Percentiles rank a stretch among this genome's conserved stretches.
Evolutionary conservation across 345 rosid genomes (phyloP).

Genomic region (Sonneratia alba): DNA sequence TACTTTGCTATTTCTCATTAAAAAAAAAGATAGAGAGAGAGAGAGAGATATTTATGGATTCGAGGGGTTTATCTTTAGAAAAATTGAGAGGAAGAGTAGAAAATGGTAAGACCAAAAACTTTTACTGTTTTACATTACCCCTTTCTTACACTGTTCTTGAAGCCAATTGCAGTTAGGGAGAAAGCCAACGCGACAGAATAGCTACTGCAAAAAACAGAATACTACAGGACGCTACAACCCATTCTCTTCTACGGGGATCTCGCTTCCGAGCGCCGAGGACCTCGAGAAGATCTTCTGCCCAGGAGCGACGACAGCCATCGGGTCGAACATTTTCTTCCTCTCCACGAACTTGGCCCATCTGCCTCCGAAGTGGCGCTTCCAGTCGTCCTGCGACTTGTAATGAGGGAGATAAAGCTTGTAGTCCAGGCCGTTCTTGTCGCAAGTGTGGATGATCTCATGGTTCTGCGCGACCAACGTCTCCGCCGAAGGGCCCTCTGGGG

Average conservation of each 20-base stretch:
- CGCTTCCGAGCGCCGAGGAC: not conserved
- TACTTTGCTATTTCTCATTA: no score
- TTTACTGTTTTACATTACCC: not conserved
- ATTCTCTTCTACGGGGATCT: not conserved
- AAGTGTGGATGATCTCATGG: constrained; percentile 44
- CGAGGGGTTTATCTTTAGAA: no score
- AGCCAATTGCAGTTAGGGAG: not conserved
- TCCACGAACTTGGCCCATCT: constrained; percentile 61
- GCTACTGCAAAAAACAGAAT: not conserved
- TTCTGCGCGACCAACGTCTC: constrained; percentile 55
- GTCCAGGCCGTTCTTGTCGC: constrained; percentile 41
- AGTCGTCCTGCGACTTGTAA: constrained; percentile 59
- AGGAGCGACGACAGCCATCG: constrained; percentile 76
- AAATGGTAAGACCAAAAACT: not conserved
- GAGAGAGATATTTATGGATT: no score
- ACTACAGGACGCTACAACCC: constrained; percentile 1
- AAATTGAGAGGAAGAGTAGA: no score
- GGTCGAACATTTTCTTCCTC: constrained; percentile 60
- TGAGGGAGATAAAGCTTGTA: constrained; percentile 83
- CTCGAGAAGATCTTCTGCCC: constrained; percentile 79
- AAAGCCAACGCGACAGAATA: not conserved
- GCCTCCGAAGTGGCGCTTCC: constrained; percentile 74
- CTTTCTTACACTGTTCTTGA: not conserved
- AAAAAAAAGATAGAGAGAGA: no score
- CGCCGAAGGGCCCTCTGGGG: constrained; percentile 23